Percentiles rank a stretch among this genome's conserved stretches.
Evolutionary conservation across 768 basidiomycete species (phyloP).

Genomic region (Collybiopsis luxurians): DNA sequence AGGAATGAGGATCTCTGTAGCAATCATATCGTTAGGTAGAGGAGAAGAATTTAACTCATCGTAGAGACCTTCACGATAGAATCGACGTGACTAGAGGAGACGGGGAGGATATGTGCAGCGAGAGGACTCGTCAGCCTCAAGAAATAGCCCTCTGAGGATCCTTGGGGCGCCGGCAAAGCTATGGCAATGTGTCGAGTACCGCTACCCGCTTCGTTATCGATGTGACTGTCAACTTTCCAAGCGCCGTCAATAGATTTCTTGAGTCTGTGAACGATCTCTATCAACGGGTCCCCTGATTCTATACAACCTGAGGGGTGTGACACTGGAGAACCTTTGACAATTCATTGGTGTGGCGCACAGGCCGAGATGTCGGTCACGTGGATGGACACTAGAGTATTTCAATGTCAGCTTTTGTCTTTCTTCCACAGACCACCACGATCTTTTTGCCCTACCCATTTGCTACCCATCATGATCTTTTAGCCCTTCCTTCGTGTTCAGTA

Average conservation of each 20-base stretch:
- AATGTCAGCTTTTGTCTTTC: no score
- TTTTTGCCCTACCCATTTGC: no score
- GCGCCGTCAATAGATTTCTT: conserved; percentile 37
- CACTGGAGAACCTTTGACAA: no score
- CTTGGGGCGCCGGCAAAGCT: conserved; percentile 7
- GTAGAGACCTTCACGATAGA: conserved; percentile 45
- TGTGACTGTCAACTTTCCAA: conserved; percentile 49
- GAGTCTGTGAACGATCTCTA: conserved; percentile 58
- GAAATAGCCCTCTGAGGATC: conserved; percentile 48
- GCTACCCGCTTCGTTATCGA: conserved; percentile 51
- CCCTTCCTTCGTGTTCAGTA: no score
- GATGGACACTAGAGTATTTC: no score
- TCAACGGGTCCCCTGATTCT: conserved; percentile 56
- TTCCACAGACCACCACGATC: no score
- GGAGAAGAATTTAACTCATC: conserved; percentile 43
- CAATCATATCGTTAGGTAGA: conserved; percentile 49
- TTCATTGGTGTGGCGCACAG: no score
- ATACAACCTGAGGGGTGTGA: conserved; percentile 74
- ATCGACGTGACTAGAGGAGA: conserved; percentile 37
- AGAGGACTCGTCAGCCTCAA: conserved; percentile 64
- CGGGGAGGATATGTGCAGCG: conserved; percentile 50
- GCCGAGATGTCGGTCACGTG: no score
- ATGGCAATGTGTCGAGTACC: conserved; percentile 72
- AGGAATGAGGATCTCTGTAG: conserved; percentile 69
- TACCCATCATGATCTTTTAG: no score